Evolutionary conservation across 306 rosid genomes (phyloP).

Genomic region (Castanopsis chinensis): DNA sequence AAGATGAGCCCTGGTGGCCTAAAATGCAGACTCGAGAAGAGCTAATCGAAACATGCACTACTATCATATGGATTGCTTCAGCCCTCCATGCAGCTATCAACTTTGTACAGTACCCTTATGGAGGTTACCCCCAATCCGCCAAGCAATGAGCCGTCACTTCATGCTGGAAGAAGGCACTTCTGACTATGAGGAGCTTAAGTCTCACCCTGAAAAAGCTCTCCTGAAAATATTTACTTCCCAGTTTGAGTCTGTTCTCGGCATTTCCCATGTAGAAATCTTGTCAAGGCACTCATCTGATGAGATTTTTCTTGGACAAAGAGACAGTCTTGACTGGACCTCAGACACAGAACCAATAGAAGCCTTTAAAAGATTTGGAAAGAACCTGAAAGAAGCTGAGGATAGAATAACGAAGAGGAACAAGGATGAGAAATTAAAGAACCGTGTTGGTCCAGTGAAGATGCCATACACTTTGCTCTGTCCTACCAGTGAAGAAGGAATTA

Average conservation of each 20-base stretch:
- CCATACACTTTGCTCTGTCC: conserved; percentile 68
- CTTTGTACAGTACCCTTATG: conserved; percentile 77
- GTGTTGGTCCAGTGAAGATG: conserved; percentile 57
- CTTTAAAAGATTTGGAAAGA: conserved; percentile 46
- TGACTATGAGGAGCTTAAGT: conserved; percentile 49
- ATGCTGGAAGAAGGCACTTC: conserved; percentile 56
- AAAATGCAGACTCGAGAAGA: conserved; percentile 52
- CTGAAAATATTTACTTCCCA: conserved; percentile 55
- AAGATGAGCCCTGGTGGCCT: conserved; percentile 79
- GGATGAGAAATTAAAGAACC: conserved; percentile 41
- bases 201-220: conserved; percentile 57
- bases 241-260: conserved; percentile 45
- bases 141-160: conserved; percentile 42
- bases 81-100: conserved; percentile 80
- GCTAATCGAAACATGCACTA: conserved; percentile 54
- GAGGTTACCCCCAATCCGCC: conserved; percentile 68
- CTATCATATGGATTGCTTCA: conserved; percentile 65
- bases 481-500: conserved; percentile 50
- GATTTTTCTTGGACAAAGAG: conserved; percentile 67
- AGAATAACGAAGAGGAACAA: conserved; percentile 37
- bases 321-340: conserved; percentile 60
- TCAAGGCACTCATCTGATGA: conserved; percentile 83
- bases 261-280: conserved; percentile 63
- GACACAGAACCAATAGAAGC: conserved; percentile 44
- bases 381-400: conserved; percentile 40